Conservation (phyloP, 345 rosid species). For the Turritis glabra region DNA sequence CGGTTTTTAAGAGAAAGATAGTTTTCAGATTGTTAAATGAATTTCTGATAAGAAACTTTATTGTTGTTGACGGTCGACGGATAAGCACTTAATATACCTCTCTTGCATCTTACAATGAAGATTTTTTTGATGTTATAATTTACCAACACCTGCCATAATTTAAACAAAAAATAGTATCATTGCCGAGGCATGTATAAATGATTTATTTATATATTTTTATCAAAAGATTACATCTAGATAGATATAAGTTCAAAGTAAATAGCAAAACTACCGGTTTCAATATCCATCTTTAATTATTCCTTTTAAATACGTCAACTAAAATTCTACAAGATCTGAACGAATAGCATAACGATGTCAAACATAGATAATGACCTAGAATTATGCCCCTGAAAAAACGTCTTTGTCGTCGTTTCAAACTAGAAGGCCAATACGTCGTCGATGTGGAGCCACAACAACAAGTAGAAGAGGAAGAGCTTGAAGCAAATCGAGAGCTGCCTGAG, state of each 20-base stretch:
- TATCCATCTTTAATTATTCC: background rate
- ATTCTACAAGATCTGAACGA: background rate
- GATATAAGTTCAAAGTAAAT: no score
- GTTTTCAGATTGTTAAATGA: slow-evolving; percentile 1
- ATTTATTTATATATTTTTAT: no score
- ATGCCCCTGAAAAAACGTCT: background rate
- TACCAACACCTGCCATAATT: background rate
- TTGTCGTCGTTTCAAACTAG: background rate
- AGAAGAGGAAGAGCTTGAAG: background rate
- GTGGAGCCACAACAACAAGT: slow-evolving; percentile 1
- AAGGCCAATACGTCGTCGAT: background rate
- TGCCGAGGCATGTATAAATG: no score
- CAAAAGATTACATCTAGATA: background rate
- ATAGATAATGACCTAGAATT: background rate
- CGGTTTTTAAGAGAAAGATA: background rate
- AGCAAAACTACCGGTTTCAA: background rate
- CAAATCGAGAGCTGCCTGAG: background rate
- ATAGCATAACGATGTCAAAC: background rate
- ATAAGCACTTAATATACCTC: background rate
- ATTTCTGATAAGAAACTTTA: background rate
- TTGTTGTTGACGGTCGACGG: background rate
- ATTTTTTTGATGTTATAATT: background rate
- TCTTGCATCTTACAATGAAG: background rate
- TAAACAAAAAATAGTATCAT: no score
- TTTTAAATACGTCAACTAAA: background rate